A percentile compares a stretch with the other conserved stretches of the same genome.
phyloP scores from a whole-genome alignment of 2,329 filamentous ascomycete genomes.

The Aspergillus tanneri region DNA sequence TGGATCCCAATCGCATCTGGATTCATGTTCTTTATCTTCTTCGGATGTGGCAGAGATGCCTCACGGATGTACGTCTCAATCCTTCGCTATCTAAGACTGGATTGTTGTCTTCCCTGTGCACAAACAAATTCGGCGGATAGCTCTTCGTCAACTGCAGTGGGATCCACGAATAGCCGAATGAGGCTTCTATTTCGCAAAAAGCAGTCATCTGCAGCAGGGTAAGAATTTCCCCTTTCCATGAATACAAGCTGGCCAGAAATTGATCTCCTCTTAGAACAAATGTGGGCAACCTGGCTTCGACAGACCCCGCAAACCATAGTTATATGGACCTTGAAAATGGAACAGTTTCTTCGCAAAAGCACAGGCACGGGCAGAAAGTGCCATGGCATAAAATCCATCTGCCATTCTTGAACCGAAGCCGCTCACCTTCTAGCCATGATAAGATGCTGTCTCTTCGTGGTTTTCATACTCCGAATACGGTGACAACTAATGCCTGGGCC shows the following conservation, averaged over 20 bases:
- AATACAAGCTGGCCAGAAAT: not conserved
- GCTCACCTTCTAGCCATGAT: constrained; percentile 9
- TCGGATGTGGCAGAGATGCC: constrained; percentile 64
- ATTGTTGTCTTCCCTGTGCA: constrained; percentile 31
- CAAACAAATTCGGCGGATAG: constrained; percentile 16
- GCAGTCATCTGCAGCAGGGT: constrained; percentile 21
- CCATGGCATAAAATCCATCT: constrained; percentile 16
- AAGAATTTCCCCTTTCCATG: not conserved
- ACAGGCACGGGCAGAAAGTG: constrained; percentile 1
- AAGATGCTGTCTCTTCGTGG: constrained; percentile 16
- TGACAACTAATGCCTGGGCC: constrained; percentile 37
- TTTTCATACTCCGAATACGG: constrained; percentile 23
- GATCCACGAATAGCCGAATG: constrained; percentile 28
- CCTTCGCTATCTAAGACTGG: constrained; percentile 45
- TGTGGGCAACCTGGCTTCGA: constrained; percentile 7
- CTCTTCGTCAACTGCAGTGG: constrained; percentile 16
- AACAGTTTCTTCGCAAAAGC: not conserved
- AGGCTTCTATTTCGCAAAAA: constrained; percentile 28
- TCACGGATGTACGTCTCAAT: constrained; percentile 53
- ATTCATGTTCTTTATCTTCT: constrained; percentile 61
- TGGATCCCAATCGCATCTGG: constrained; percentile 58
- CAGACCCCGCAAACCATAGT: not conserved
- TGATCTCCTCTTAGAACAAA: constrained; percentile 11
- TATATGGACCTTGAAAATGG: constrained; percentile 27
- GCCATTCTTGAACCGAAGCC: constrained; percentile 15